Base-by-base conservation (phyloP, 2,329 filamentous ascomycete genomes). In the Aspergillus sp. region DNA sequence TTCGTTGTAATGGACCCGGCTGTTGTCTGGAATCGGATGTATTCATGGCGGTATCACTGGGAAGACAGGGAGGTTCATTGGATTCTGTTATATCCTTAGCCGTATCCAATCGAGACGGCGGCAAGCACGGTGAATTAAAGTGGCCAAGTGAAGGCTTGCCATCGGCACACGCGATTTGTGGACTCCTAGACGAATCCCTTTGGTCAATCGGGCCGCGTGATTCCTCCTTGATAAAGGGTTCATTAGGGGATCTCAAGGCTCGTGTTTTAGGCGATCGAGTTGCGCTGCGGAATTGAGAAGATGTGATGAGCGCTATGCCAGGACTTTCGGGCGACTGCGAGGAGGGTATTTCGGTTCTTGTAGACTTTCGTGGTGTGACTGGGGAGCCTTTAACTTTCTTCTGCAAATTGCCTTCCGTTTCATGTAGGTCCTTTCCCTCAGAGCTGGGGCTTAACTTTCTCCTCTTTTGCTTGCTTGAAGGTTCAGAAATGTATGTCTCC, bases 281-380 rank as follows among this genome's bases (percentile, higher is more conserved):
- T 11, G 68, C 66, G 27, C 58, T 56, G 19, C 62, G 65, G 41
- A 73, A 70, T 45, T 73, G 68, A 33, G 70, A 73, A 9, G 73
- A 70, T n/a, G 73, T 68, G 31, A 74, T 69, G n/a, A 74, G 60
- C 11, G 68, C 66, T 14, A 76, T 46, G 2, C 70, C 72, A 19
- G 75, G 74, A 45, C 75, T 77, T 62, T 77, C 75, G 1, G 76
- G 76, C 7, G 76, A 77, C 41, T 78, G 76, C 6, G 75, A 77
- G 3, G 76, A 78, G 5, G 74, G 76, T 54, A 78, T 71, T 53
- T 76, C 73, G 8, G 66, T 59, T 46, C 59, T 70, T 17, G 57
- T 61, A 33, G 51, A 52, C 59, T 74, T 77, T 43, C 62, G 66
- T 6, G 75, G 75, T 1, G 75, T 78, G 6, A 64, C 54, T 33